Conservation (phyloP, 2,329 filamentous ascomycete genomes). For the Ramularia collo-cygni region DNA sequence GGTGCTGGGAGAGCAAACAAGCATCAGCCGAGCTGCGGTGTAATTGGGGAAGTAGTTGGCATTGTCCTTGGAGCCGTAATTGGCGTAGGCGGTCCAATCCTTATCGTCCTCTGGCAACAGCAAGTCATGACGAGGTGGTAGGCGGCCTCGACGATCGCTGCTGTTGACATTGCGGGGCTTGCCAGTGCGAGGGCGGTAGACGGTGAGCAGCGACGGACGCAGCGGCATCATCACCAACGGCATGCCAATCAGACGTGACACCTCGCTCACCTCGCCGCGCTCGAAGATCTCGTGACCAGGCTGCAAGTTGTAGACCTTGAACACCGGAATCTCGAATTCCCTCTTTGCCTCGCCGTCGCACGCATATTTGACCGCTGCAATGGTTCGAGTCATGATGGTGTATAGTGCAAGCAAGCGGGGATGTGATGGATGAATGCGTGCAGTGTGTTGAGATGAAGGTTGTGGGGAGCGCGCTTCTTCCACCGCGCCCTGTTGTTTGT, state of each 20-base stretch:
- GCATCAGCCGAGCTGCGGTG: constrained; percentile 1
- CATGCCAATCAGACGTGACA: background rate
- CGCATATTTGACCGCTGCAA: too few relatives aligned
- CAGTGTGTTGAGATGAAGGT: too few relatives aligned
- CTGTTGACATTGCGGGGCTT: background rate
- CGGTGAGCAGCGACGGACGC: constrained; percentile 3
- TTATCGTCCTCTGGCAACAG: too few relatives aligned
- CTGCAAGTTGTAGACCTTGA: constrained; percentile 2
- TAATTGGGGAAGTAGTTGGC: constrained; percentile 1
- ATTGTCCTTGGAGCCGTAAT: background rate
- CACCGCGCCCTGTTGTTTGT: too few relatives aligned
- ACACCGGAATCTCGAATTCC: background rate
- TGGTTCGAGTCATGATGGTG: too few relatives aligned
- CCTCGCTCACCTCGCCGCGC: background rate
- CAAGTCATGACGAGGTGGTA: too few relatives aligned
- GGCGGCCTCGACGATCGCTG: too few relatives aligned
- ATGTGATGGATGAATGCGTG: too few relatives aligned
- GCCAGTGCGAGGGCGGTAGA: background rate
- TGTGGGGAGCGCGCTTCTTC: too few relatives aligned
- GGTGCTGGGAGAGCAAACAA: background rate
- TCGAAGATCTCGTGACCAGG: constrained; percentile 2
- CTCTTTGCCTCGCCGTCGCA: too few relatives aligned
- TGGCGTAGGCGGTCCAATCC: too few relatives aligned
- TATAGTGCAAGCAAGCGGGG: too few relatives aligned
- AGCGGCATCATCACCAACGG: background rate